Percentiles rank a stretch among this genome's conserved stretches.
Conservation (phyloP, 1,284 basidiomycete genomes). For the Tilletiaria anomala region DNA sequence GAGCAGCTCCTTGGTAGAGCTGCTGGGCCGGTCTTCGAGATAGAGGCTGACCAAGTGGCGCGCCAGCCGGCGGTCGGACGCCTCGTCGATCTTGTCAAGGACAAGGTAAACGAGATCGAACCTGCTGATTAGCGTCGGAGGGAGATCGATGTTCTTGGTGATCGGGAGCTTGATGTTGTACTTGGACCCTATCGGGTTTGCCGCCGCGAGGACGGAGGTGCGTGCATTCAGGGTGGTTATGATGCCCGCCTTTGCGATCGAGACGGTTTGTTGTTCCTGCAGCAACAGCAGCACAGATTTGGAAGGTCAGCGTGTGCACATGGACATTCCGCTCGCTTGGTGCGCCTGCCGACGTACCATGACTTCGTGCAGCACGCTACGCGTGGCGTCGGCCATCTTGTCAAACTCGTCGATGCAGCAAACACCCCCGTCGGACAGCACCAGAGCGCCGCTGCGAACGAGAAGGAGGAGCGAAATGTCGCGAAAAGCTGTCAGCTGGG, state of each 20-base stretch:
- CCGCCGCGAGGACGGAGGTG: constrained; percentile 89
- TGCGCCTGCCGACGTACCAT: no score
- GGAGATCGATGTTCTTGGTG: constrained; percentile 53
- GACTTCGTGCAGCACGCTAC: constrained; percentile 94
- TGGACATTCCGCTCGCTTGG: constrained; percentile 21
- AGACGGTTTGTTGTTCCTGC: constrained; percentile 99
- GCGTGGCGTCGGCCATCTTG: constrained; percentile 94
- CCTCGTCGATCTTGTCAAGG: constrained; percentile 75
- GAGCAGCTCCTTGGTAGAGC: constrained; percentile 55
- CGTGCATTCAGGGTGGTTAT: constrained; percentile 95
- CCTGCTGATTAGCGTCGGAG: constrained; percentile 90
- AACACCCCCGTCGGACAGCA: constrained; percentile 89
- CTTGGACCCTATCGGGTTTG: constrained; percentile 89
- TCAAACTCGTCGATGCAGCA: constrained; percentile 99
- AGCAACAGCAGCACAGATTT: no score
- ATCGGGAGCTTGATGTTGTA: constrained; percentile 82
- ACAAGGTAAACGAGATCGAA: constrained; percentile 98
- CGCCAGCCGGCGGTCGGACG: constrained; percentile 71
- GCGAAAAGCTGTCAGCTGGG: constrained; percentile 1
- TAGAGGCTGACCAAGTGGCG: constrained; percentile 87
- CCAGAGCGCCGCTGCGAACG: constrained; percentile 66
- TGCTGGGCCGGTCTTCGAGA: constrained; percentile 74
- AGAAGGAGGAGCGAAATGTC: not conserved
- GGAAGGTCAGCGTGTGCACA: not conserved
- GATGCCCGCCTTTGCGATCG: constrained; percentile 98